Base-by-base conservation (phyloP, 345 rosid genomes). In the Raphanus raphanistrum region DNA sequence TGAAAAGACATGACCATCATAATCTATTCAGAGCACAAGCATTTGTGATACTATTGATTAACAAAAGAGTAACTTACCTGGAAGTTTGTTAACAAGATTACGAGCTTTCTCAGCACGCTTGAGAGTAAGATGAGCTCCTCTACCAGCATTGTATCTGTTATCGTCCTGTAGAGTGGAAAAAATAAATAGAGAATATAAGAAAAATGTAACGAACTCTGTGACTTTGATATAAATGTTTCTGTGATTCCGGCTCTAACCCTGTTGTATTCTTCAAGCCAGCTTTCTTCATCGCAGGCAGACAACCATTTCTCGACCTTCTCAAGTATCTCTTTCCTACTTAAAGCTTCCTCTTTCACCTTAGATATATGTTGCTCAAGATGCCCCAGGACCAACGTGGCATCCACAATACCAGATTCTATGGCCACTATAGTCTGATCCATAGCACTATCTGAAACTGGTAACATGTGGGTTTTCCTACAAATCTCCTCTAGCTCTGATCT, bases 21-120 rank as follows among this genome's bases (percentile, higher is more conserved):
- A 32, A 31, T 29, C 21, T 66, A 32, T 25, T 45, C 60, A 72
- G 63, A 69, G 76, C 43, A 57, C 31, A 29, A n/a, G 21, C 43
- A 69, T 31, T 4, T 12, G 13, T 17, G 35, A 29, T 71, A 6
- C n/a, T 25, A 21, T 17, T n/a, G 38, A 69, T 27, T 4, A 68
- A 52, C 6, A n/a, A 70, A n/a, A n/a, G 15, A 41, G 43, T 55
- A 55, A 27, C 68, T 69, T 83, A 88, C 99, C 99, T 84, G 97
- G 97, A 73, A 96, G 90, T 80, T 96, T 96, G 79, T 83, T 90
- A 71, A 91, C 97, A 78, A 96, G 84, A 21, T 89, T 71, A 77
- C 99, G 99, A 71, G 99, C 99, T 85, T 91, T 96, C 83, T 93
- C 99, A 64, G 99, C 99, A 75, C 97, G 98, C 75, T 93, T 96